A percentile compares a stretch with the other conserved stretches of the same genome.
These are phyloP conservation scores for Xerocomellus intermedius DNA, from an alignment of 768 basidiomycete species.

Conservation along the genomic window DNA sequence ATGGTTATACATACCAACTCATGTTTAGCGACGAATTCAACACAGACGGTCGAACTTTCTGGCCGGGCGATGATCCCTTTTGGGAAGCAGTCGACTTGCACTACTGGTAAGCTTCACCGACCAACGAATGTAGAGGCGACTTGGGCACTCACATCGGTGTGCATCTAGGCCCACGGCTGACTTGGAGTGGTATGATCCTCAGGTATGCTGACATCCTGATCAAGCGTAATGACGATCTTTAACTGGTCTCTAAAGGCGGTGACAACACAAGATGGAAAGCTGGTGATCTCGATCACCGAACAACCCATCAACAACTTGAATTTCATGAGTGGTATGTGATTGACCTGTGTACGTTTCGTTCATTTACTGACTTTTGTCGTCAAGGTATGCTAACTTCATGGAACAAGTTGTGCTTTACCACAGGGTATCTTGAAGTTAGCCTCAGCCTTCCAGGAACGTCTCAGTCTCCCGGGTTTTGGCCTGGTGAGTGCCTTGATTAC, in stretches of 20 bases:
- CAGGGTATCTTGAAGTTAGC: constrained; percentile 85
- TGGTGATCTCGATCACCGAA: constrained; percentile 80
- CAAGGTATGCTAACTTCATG: constrained; percentile 76
- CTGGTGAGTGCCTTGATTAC: constrained; percentile 50
- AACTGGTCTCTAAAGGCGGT: constrained; percentile 42
- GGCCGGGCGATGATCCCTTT: constrained; percentile 76
- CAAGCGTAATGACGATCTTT: background rate
- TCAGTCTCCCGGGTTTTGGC: constrained; percentile 76
- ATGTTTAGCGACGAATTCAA: constrained; percentile 90
- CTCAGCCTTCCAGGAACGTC: constrained; percentile 70
- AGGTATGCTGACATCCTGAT: constrained; percentile 38
- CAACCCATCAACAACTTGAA: constrained; percentile 73
- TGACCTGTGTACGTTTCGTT: background rate
- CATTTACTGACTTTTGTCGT: constrained; percentile 6
- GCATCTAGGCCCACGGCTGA: constrained; percentile 59
- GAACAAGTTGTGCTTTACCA: constrained; percentile 96
- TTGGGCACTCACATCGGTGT: constrained; percentile 5
- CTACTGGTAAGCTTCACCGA: constrained; percentile 57
- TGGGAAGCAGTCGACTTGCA: constrained; percentile 88
- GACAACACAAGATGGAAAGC: constrained; percentile 72
- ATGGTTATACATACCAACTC: constrained; percentile 77
- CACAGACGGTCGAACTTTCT: constrained; percentile 70
- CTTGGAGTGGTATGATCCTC: constrained; percentile 81
- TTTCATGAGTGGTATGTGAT: constrained; percentile 68
- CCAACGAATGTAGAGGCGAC: background rate